Percentiles rank a stretch among this genome's conserved stretches.
phyloP scores from a whole-genome alignment of 495 filamentous ascomycete genomes.

The Podospora anserina region DNA sequence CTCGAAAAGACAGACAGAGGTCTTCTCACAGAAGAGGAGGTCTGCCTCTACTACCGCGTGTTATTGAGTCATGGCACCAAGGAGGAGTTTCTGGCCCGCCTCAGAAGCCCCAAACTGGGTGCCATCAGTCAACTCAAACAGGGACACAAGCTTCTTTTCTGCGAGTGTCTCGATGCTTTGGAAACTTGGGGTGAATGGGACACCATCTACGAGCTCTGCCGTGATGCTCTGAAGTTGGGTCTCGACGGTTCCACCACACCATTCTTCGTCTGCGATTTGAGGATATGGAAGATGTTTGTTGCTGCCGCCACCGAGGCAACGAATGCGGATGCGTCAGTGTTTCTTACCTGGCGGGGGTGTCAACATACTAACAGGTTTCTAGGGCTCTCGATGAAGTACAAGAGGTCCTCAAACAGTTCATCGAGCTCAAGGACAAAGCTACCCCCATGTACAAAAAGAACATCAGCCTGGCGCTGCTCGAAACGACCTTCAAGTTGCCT shows the following conservation, averaged over 20 bases:
- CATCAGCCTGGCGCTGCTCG: conserved; percentile 27
- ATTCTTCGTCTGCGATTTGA: conserved; percentile 37
- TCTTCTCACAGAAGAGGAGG: conserved; percentile 36
- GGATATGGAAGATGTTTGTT: conserved; percentile 31
- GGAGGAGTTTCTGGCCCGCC: conserved; percentile 29
- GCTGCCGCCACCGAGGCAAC: conserved; percentile 31
- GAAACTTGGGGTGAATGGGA: conserved; percentile 35
- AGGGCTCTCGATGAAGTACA: conserved; percentile 37
- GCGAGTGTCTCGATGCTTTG: conserved; percentile 28
- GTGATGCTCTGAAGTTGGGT: conserved; percentile 25
- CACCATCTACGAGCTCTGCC: conserved; percentile 34
- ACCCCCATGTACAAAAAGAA: conserved; percentile 38
- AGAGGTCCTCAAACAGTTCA: conserved; percentile 25
- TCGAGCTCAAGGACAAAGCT: conserved; percentile 26
- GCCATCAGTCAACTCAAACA: conserved; percentile 31
- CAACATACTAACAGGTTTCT: conserved; percentile 6
- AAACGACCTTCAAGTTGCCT: conserved; percentile 27
- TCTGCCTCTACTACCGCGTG: conserved; percentile 35
- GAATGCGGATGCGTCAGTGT: conserved; percentile 33
- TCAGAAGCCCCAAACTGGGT: conserved; percentile 31
- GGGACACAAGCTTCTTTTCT: conserved; percentile 34
- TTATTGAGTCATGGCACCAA: conserved; percentile 30
- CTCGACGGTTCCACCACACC: conserved; percentile 25
- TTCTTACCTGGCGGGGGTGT: not conserved
- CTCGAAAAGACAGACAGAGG: conserved; percentile 28